Evolutionary conservation across 352 stramenopile genomes (phyloP), one percentile per base, ranked within the genome.

Genomic region (Globisporangium rhizosaccharum): DNA sequence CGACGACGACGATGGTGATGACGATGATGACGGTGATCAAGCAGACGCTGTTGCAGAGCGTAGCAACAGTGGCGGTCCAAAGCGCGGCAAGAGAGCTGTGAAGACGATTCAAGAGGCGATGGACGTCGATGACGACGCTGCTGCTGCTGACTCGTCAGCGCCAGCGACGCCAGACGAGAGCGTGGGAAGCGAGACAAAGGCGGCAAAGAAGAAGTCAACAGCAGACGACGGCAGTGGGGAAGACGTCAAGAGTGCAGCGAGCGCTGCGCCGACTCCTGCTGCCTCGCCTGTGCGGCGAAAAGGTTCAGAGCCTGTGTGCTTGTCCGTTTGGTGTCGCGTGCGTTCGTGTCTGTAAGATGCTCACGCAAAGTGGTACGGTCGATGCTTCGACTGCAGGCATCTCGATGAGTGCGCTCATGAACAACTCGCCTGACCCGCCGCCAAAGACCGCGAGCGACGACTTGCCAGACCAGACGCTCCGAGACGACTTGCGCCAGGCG

Each of bases 381-480:
- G 1, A 9, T 9, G 41, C 11, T 1, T 47, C 41, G n/a, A 12
- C 33, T 50, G 39, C 23, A 39, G 68, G 61, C 6, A 58, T 87
- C n/a, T 83, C 78, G 10, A 83, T 88, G 61, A 70, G 84, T 44
- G 74, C 76, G 30, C 58, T 87, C 17, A 75, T 86, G 67, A 82
- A 80, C 56, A 58, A 72, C 23, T 68, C 70, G 10, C 65, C 78
- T 10, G 67, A 57, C n/a, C n/a, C 44, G 23, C 44, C 46, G 39
- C 15, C 49, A 4, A 67, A 49, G 15, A 53, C n/a, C 9, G 20
- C 23, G 11, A 66, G 70, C 10, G 68, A 55, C n/a, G 33, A 71
- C 46, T 63, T 87, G 26, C 80, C 83, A 0, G 76, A 79, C 44
- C 79, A 87, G 33, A 62, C 78, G 41, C 65, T 90, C 2, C 65